Conservation (phyloP, 1,139 yeast species). For the Suhomyces panamericanus region DNA sequence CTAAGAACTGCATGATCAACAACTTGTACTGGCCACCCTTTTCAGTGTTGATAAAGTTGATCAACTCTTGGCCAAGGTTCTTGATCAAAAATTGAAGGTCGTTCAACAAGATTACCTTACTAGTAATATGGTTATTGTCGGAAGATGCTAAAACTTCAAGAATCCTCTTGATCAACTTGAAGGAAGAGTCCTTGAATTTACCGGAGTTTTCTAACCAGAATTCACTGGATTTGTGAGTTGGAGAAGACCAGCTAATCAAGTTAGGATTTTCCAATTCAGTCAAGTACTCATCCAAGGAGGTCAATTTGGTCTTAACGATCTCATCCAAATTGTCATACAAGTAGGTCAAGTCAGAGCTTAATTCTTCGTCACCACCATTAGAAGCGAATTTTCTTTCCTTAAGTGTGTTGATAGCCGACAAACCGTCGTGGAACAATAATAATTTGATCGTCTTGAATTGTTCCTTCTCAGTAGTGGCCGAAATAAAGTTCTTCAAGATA, state of each 20-base stretch:
- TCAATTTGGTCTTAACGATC: conserved; percentile 67
- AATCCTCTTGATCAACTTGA: conserved; percentile 63
- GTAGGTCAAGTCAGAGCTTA: conserved; percentile 66
- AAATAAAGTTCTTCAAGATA: conserved; percentile 61
- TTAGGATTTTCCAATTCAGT: conserved; percentile 81
- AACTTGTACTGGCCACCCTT: conserved; percentile 54
- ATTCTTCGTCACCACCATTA: conserved; percentile 74
- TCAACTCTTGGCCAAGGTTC: conserved; percentile 59
- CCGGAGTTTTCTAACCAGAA: conserved; percentile 86
- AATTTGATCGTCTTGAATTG: conserved; percentile 61
- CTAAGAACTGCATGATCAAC: conserved; percentile 82
- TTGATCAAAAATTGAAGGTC: conserved; percentile 47
- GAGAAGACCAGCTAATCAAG: conserved; percentile 79
- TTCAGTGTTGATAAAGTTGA: conserved; percentile 71
- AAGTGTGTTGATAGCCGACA: conserved; percentile 65
- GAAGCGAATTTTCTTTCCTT: conserved; percentile 85
- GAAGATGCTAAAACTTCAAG: conserved; percentile 36
- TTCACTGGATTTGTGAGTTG: conserved; percentile 83
- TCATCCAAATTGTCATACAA: conserved; percentile 63
- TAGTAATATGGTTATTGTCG: conserved; percentile 22
- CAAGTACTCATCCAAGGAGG: conserved; percentile 90
- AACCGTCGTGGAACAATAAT: conserved; percentile 74
- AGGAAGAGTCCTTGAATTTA: conserved; percentile 75
- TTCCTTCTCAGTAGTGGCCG: conserved; percentile 31
- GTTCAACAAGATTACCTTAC: conserved; percentile 53